These are phyloP conservation scores for Schoenoplectus tabernaemontani DNA, from an alignment of 202 grass and related monocot species.

Conservation along the genomic window DNA sequence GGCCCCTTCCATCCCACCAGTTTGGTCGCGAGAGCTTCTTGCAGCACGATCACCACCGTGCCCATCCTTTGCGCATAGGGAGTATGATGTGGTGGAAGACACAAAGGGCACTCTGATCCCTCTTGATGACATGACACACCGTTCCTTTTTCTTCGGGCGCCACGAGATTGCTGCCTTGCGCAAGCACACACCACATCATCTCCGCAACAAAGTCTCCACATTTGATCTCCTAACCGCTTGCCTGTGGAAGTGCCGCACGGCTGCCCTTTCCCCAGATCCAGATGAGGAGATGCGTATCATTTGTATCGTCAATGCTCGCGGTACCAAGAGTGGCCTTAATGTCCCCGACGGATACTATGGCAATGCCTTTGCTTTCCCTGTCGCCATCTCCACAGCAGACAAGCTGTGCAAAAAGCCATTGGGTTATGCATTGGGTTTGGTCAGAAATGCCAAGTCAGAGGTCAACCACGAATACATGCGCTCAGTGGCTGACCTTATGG, in stretches of 20 bases:
- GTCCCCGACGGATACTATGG: slow-evolving; percentile 78
- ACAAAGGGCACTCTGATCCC: slow-evolving; percentile 69
- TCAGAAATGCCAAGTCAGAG: slow-evolving; percentile 56
- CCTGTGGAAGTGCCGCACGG: slow-evolving; percentile 66
- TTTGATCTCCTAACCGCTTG: slow-evolving; percentile 70
- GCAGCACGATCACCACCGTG: slow-evolving; percentile 37
- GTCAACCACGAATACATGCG: slow-evolving; percentile 63
- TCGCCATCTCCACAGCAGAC: slow-evolving; percentile 47
- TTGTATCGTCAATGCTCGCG: slow-evolving; percentile 70
- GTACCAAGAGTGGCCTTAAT: slow-evolving; percentile 21
- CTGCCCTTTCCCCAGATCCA: slow-evolving; percentile 37
- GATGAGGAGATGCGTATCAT: slow-evolving; percentile 87
- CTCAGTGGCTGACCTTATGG: slow-evolving; percentile 75
- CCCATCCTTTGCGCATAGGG: slow-evolving; percentile 46
- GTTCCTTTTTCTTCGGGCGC: slow-evolving; percentile 66
- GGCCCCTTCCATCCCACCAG: slow-evolving; percentile 35
- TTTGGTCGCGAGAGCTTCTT: slow-evolving; percentile 49
- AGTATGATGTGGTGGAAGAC: slow-evolving; percentile 76
- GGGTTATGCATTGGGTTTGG: slow-evolving; percentile 47
- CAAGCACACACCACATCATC: slow-evolving; percentile 28
- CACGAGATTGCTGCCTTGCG: slow-evolving; percentile 42
- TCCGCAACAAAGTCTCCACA: slow-evolving; percentile 40
- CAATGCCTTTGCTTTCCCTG: slow-evolving; percentile 83
- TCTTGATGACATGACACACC: slow-evolving; percentile 82
- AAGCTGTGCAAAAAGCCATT: slow-evolving; percentile 43